phyloP scores from a whole-genome alignment of 805 yeast genomes.

The Candida maris region DNA sequence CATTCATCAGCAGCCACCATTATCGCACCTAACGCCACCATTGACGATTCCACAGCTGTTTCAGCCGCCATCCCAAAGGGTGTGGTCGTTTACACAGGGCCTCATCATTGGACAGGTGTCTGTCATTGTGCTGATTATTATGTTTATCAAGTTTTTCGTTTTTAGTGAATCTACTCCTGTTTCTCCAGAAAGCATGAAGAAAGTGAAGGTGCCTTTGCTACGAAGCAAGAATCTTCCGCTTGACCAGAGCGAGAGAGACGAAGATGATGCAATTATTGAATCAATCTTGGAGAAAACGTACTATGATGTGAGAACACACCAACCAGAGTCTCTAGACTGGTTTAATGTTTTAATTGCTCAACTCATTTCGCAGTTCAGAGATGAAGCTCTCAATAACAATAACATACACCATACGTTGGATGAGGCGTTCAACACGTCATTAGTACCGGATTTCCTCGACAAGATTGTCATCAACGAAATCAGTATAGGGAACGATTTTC shows the following conservation, averaged over 20 bases:
- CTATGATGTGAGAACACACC: constrained; percentile 83
- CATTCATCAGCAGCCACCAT: constrained; percentile 19
- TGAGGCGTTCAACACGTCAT: constrained; percentile 56
- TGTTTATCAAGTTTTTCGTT: constrained; percentile 71
- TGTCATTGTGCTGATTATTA: constrained; percentile 57
- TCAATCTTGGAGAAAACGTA: constrained; percentile 83
- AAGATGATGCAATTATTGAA: constrained; percentile 18
- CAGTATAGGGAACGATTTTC: constrained; percentile 92
- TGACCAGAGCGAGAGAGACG: constrained; percentile 5
- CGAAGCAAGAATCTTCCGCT: constrained; percentile 6
- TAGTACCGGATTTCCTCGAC: constrained; percentile 78
- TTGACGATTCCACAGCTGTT: background rate
- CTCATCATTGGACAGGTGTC: constrained; percentile 69
- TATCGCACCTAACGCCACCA: constrained; percentile 9
- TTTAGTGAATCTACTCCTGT: constrained; percentile 62
- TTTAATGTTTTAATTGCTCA: constrained; percentile 93
- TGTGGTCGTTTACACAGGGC: constrained; percentile 77
- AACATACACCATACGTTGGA: constrained; percentile 79
- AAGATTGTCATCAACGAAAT: constrained; percentile 77
- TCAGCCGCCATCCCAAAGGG: constrained; percentile 10
- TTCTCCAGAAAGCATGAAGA: constrained; percentile 28
- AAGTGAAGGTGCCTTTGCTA: constrained; percentile 18
- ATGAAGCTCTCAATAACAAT: constrained; percentile 84
- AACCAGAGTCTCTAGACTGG: constrained; percentile 94
- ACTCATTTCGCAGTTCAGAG: constrained; percentile 76